phyloP scores from a whole-genome alignment of 2,329 filamentous ascomycete species.

The Diaporthe humulicola region DNA sequence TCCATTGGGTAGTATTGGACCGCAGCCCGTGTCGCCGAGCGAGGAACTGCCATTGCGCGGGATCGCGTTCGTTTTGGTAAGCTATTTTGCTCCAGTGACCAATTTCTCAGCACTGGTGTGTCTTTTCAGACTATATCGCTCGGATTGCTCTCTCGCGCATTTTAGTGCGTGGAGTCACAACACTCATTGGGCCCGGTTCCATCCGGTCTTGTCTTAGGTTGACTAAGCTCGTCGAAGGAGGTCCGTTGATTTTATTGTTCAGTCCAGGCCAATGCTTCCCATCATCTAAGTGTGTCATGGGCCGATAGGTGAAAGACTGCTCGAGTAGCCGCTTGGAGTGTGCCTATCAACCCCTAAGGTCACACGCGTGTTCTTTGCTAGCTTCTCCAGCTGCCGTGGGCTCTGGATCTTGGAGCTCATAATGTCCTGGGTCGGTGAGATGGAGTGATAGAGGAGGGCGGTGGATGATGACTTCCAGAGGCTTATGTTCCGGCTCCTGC shows the following conservation, averaged over 20 bases:
- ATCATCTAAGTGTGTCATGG: background rate
- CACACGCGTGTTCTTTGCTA: conserved; percentile 11
- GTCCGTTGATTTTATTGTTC: background rate
- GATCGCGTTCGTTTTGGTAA: background rate
- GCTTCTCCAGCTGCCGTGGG: conserved; percentile 2
- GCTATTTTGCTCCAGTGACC: background rate
- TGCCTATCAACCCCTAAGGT: background rate
- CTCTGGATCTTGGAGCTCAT: background rate
- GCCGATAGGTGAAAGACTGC: background rate
- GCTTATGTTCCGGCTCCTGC: background rate
- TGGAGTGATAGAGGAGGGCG: conserved; percentile 9
- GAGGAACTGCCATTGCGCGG: background rate
- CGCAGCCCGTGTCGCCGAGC: background rate
- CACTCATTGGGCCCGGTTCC: background rate
- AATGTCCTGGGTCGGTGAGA: background rate
- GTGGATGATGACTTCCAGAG: conserved; percentile 15
- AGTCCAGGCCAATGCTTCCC: background rate
- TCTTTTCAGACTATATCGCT: background rate
- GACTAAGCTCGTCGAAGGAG: background rate
- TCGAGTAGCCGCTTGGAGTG: background rate
- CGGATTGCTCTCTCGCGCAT: background rate
- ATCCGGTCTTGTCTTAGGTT: background rate
- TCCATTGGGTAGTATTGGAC: background rate
- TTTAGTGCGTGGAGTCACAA: background rate
- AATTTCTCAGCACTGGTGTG: background rate